phyloP scores from a whole-genome alignment of 805 yeast genomes.

The Ogataea nonfermentans region DNA sequence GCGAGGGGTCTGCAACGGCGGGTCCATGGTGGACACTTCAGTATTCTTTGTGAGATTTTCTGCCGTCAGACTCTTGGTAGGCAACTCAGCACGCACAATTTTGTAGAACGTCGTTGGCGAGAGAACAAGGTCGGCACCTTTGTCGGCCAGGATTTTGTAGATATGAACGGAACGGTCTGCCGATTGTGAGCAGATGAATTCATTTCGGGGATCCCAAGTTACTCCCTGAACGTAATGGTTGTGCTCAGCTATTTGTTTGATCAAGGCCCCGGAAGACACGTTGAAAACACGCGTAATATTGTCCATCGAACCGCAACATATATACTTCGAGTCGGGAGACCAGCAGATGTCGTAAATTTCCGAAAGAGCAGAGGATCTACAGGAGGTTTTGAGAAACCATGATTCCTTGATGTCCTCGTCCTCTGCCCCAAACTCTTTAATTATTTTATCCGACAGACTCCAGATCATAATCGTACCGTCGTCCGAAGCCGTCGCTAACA shows the following conservation, averaged over 20 bases:
- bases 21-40: conserved; percentile 27
- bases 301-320: conserved; percentile 93
- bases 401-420: conserved; percentile 62
- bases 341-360: conserved; percentile 91
- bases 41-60: conserved; percentile 22
- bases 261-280: conserved; percentile 52
- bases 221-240: conserved; percentile 94
- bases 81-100: conserved; percentile 57
- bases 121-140: conserved; percentile 30
- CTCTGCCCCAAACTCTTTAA: conserved; percentile 59
- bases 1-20: conserved; percentile 31
- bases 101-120: conserved; percentile 45
- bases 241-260: conserved; percentile 68
- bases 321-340: conserved; percentile 79
- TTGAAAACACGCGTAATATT: conserved; percentile 71
- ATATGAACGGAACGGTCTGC: conserved; percentile 83
- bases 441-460: conserved; percentile 55
- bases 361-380: conserved; percentile 48
- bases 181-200: conserved; percentile 79
- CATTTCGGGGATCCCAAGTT: conserved; percentile 86
- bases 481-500: conserved; percentile 90
- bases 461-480: conserved; percentile 88
- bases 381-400: conserved; percentile 65
- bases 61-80: conserved; percentile 32
- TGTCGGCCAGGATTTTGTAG: conserved; percentile 43